phyloP scores from a whole-genome alignment of 345 rosid genomes.

The Acer negundo region DNA sequence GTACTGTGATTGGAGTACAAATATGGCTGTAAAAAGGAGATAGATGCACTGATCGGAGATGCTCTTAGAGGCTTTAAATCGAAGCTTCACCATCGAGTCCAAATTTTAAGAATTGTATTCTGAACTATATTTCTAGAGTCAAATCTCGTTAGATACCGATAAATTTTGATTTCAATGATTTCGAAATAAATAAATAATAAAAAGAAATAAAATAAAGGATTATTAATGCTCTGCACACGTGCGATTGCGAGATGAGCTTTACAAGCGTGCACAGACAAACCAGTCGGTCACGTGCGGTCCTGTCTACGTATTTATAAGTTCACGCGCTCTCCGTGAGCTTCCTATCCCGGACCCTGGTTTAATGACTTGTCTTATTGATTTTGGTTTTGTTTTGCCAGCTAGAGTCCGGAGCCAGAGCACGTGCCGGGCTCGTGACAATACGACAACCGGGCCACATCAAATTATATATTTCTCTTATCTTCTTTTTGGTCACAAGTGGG shows the following conservation, averaged over 20 bases:
- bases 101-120: too few relatives aligned
- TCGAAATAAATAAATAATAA: too few relatives aligned
- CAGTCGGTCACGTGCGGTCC: conserved; percentile 46
- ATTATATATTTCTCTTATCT: not conserved
- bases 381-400: not conserved
- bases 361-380: too few relatives aligned
- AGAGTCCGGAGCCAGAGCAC: conserved; percentile 13
- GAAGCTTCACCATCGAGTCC: too few relatives aligned
- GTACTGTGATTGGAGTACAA: too few relatives aligned
- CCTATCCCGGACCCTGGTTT: not conserved
- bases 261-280: conserved; percentile 15
- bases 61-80: too few relatives aligned
- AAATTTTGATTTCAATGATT: too few relatives aligned
- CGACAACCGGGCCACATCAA: not conserved
- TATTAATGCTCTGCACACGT: conserved; percentile 20
- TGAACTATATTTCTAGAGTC: too few relatives aligned
- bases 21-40: too few relatives aligned
- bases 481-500: not conserved
- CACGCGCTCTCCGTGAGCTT: conserved; percentile 24
- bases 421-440: conserved; percentile 17
- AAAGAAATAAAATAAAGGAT: not conserved
- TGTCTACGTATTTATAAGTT: conserved; percentile 17
- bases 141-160: too few relatives aligned
- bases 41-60: too few relatives aligned
- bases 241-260: conserved; percentile 24